phyloP scores from a whole-genome alignment of 225 moss, liverwort and hornwort genomes.

The Antitrichia curtipendula region DNA sequence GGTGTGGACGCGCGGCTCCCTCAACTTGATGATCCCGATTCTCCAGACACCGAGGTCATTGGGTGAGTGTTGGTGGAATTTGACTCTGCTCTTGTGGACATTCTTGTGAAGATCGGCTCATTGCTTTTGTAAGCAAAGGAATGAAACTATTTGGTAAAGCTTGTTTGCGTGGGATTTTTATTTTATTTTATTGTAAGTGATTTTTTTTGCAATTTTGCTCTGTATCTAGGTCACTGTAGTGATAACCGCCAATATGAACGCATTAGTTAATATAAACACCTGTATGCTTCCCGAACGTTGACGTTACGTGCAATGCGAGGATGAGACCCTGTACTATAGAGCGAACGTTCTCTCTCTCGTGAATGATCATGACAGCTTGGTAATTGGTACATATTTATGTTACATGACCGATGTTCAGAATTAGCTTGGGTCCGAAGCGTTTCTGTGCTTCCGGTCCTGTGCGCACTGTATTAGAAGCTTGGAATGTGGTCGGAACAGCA shows the following conservation, averaged over 20 bases:
- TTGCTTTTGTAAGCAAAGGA: not conserved
- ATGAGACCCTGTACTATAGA: not conserved
- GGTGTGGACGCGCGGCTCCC: slow-evolving; percentile 55
- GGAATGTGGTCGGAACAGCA: not conserved
- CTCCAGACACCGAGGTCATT: slow-evolving; percentile 65
- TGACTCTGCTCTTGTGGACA: not conserved
- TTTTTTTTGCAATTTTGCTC: not conserved
- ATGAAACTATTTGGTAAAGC: not conserved
- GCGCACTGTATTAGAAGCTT: not conserved
- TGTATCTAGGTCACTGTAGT: not conserved
- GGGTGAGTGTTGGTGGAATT: slow-evolving; percentile 47
- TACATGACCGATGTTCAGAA: not conserved
- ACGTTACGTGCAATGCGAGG: not conserved
- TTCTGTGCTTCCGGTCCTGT: not conserved
- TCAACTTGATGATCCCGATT: slow-evolving; percentile 87
- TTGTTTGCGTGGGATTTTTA: not conserved
- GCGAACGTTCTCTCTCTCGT: not conserved
- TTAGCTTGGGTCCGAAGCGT: not conserved
- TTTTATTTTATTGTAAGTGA: not conserved
- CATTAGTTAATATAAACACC: not conserved
- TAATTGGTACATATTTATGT: not conserved
- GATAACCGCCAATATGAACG: not conserved
- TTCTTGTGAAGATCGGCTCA: not conserved
- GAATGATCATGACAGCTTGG: not conserved
- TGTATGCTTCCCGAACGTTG: not conserved